phyloP scores from a whole-genome alignment of 768 basidiomycete species.

The Cubamyces sp. region DNA sequence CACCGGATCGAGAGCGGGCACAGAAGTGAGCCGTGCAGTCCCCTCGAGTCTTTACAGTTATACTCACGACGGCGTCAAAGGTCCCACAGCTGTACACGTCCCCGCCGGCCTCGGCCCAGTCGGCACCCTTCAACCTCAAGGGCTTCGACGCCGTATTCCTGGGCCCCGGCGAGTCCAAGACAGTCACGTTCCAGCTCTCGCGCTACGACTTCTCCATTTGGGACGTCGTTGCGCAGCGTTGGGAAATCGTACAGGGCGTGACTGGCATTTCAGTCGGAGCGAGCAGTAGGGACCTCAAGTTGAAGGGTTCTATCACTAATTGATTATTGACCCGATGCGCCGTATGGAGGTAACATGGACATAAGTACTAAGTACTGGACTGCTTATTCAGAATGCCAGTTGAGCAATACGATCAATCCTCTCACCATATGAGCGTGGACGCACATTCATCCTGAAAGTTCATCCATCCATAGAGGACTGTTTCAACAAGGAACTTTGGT shows the following conservation, averaged over 20 bases:
- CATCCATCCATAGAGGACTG: too few relatives aligned
- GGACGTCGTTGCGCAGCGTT: conserved; percentile 45
- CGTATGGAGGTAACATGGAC: too few relatives aligned
- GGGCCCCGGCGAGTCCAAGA: conserved; percentile 31
- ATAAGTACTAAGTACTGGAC: too few relatives aligned
- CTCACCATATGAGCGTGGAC: too few relatives aligned
- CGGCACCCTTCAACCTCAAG: conserved; percentile 55
- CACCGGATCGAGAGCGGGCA: conserved; percentile 55
- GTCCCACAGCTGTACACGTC: conserved; percentile 60
- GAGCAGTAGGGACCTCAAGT: conserved; percentile 63
- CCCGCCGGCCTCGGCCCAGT: conserved; percentile 50
- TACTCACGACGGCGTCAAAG: conserved; percentile 32
- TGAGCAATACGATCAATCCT: too few relatives aligned
- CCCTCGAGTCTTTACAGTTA: neutral
- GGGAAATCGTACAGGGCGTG: conserved; percentile 50
- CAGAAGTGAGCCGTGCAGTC: conserved; percentile 47
- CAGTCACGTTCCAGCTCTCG: conserved; percentile 36
- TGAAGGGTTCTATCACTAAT: conserved; percentile 46
- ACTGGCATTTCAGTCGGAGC: conserved; percentile 67
- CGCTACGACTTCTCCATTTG: conserved; percentile 42
- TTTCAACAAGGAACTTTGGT: too few relatives aligned
- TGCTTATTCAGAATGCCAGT: too few relatives aligned
- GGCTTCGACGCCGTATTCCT: conserved; percentile 55
- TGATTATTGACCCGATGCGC: neutral
- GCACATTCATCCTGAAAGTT: too few relatives aligned